Conservation (phyloP, 352 stramenopile genomes). For the Globisporangium perplexum region DNA sequence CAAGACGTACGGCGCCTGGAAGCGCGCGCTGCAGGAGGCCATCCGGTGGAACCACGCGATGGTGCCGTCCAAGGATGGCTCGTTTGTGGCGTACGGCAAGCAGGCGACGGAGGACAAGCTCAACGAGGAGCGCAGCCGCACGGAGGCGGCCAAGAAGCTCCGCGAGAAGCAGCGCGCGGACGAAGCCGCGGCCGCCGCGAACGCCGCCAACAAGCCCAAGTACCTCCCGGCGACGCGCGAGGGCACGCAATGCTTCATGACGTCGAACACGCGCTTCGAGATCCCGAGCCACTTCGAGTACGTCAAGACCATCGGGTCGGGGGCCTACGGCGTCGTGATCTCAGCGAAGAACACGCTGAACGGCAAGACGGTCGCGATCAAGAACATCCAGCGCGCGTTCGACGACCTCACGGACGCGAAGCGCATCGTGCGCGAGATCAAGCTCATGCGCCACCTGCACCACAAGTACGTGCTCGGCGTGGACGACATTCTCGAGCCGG, state of each 20-base stretch:
- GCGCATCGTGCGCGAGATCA: slow-evolving; percentile 97
- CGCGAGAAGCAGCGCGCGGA: slow-evolving; percentile 69
- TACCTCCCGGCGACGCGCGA: slow-evolving; percentile 65
- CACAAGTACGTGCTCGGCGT: slow-evolving; percentile 88
- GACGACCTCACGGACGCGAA: slow-evolving; percentile 99
- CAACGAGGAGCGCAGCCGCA: slow-evolving; percentile 61
- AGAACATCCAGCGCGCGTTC: slow-evolving; percentile 94
- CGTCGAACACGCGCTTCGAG: slow-evolving; percentile 81
- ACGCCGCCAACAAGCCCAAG: slow-evolving; percentile 76
- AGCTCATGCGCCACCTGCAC: slow-evolving; percentile 88
- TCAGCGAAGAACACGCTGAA: slow-evolving; percentile 43
- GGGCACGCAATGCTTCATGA: slow-evolving; percentile 78
- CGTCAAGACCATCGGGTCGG: slow-evolving; percentile 85
- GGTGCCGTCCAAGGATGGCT: slow-evolving; percentile 72
- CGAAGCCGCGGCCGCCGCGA: slow-evolving; percentile 50
- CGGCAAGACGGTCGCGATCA: slow-evolving; percentile 75
- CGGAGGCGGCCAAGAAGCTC: slow-evolving; percentile 69
- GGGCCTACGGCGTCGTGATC: slow-evolving; percentile 91
- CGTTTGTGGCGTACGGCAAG: slow-evolving; percentile 77
- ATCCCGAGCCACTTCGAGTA: slow-evolving; percentile 77
- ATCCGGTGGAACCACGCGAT: slow-evolving; percentile 87
- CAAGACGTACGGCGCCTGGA: slow-evolving; percentile 48
- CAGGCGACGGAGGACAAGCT: slow-evolving; percentile 66
- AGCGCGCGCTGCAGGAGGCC: slow-evolving; percentile 67
- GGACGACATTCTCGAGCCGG: slow-evolving; percentile 69